A percentile compares a stretch with the other conserved stretches of the same genome.
Conservation (phyloP, 2,329 filamentous ascomycete species). For the Hymenoscyphus fructigenus region DNA sequence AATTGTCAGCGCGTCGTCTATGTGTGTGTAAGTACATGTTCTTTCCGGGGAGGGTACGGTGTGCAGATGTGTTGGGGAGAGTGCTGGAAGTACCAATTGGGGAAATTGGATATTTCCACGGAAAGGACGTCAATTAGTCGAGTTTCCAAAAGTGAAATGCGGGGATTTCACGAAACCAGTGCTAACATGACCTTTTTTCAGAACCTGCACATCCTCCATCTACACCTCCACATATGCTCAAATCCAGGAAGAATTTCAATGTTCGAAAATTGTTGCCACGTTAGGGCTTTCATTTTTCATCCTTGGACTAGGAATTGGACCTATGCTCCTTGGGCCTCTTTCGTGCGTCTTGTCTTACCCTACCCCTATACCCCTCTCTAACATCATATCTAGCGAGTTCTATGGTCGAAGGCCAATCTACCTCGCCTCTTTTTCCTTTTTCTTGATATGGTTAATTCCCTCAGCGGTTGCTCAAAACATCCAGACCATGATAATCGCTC, state of each 20-base stretch:
- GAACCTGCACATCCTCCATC: conserved; percentile 82
- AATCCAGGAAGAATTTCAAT: conserved; percentile 71
- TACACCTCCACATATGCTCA: conserved; percentile 82
- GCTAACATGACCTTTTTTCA: conserved; percentile 36
- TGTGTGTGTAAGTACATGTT: conserved; percentile 73
- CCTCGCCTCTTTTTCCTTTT: conserved; percentile 69
- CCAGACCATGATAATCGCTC: conserved; percentile 71
- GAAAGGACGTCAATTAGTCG: background rate
- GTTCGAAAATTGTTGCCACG: conserved; percentile 70
- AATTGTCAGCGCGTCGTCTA: conserved; percentile 70
- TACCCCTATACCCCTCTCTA: background rate
- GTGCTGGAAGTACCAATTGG: background rate
- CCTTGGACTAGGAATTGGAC: conserved; percentile 63
- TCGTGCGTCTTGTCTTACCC: conserved; percentile 41
- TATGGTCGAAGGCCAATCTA: conserved; percentile 84
- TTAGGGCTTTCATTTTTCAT: conserved; percentile 83
- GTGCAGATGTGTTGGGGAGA: background rate
- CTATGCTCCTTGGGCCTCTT: conserved; percentile 55
- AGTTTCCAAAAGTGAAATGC: background rate
- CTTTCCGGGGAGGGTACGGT: background rate
- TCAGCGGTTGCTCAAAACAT: conserved; percentile 80
- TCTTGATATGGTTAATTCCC: conserved; percentile 77
- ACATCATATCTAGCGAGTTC: conserved; percentile 50
- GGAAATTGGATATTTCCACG: conserved; percentile 6
- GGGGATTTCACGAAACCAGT: background rate